Conservation (phyloP, 176 grass and related monocot genomes). For the Poa annua region DNA sequence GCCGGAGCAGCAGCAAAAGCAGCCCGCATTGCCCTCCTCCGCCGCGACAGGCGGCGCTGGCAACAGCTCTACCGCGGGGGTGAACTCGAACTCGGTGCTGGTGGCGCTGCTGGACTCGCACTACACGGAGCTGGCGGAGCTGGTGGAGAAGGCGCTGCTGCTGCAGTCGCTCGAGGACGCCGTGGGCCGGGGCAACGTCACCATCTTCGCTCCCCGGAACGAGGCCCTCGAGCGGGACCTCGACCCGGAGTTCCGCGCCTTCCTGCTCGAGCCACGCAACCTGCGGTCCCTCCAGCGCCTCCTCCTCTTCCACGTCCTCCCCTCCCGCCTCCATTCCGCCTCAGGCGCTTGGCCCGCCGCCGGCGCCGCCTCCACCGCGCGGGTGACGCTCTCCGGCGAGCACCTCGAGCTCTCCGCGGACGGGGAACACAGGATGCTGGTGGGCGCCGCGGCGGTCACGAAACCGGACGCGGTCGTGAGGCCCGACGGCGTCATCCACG, state of each 20-base stretch:
- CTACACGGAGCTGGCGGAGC: conserved; percentile 76
- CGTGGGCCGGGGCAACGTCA: conserved; percentile 64
- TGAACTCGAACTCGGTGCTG: conserved; percentile 84
- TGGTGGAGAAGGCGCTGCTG: conserved; percentile 87
- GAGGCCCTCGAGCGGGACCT: conserved; percentile 74
- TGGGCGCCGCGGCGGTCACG: conserved; percentile 31
- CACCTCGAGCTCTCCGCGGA: conserved; percentile 36
- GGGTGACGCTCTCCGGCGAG: conserved; percentile 61
- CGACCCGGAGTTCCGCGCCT: conserved; percentile 81
- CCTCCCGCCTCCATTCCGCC: conserved; percentile 39
- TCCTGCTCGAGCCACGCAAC: conserved; percentile 88
- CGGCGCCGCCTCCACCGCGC: neutral
- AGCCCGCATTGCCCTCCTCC: conserved; percentile 41
- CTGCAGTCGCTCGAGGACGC: conserved; percentile 66
- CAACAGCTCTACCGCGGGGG: conserved; percentile 26
- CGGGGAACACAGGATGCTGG: neutral
- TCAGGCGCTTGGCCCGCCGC: neutral
- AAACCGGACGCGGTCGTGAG: conserved; percentile 53
- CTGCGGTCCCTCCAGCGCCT: conserved; percentile 59
- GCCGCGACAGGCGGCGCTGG: neutral
- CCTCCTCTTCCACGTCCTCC: conserved; percentile 76
- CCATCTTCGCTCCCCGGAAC: conserved; percentile 78
- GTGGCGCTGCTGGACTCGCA: conserved; percentile 77
- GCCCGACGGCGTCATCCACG: conserved; percentile 73
- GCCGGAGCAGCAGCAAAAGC: conserved; percentile 16